These are phyloP conservation scores for Balakata baccata DNA, from an alignment of 345 rosid species.

Conservation along the genomic window DNA sequence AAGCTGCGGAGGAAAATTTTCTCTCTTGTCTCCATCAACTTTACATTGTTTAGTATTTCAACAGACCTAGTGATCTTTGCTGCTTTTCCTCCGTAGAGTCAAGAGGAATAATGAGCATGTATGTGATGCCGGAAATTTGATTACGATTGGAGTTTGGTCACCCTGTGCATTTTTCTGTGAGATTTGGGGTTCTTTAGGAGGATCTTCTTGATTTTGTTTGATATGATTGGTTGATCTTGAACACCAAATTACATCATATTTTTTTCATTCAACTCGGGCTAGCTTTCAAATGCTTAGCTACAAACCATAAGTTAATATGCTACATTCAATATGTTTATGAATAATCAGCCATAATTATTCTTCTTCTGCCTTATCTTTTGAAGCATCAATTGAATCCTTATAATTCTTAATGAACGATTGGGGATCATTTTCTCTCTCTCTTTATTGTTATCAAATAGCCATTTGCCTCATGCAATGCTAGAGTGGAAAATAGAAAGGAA, in stretches of 20 bases:
- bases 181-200: background rate
- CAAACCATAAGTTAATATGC: background rate
- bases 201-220: background rate
- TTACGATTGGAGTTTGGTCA: background rate
- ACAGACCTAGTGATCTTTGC: no score
- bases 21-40: no score
- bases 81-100: no score
- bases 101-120: no score
- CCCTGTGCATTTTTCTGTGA: background rate
- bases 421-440: background rate
- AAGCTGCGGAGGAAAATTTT: background rate
- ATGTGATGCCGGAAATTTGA: background rate
- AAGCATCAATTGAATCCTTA: no score
- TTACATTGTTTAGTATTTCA: no score
- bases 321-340: background rate
- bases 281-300: background rate
- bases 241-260: background rate
- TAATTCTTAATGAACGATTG: background rate
- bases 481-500: background rate
- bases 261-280: background rate
- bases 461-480: background rate
- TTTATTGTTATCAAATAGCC: background rate
- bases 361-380: no score
- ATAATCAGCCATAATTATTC: no score
- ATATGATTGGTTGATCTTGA: no score